phyloP scores from a whole-genome alignment of 2,329 filamentous ascomycete genomes.

The Alternaria hordeiaustralica region DNA sequence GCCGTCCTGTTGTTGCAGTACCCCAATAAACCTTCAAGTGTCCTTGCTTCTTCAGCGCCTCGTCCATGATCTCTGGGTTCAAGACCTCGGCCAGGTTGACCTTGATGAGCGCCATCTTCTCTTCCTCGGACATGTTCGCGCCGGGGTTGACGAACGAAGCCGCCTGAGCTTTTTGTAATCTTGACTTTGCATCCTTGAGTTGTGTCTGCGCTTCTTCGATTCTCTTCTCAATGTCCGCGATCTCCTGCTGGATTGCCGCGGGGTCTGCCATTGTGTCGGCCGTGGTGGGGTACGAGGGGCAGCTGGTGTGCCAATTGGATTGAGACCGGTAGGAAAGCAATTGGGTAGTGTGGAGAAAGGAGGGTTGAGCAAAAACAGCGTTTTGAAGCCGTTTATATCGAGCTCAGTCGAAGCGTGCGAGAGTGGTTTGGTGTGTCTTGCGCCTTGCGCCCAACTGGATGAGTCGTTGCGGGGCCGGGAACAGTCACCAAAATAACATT shows the following conservation, averaged over 20 bases:
- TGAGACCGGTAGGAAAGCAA: not conserved
- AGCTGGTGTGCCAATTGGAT: constrained; percentile 19
- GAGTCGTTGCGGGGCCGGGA: constrained; percentile 22
- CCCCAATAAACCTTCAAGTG: constrained; percentile 87
- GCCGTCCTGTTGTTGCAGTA: constrained; percentile 83
- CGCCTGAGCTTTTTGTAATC: constrained; percentile 33
- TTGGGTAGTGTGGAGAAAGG: not conserved
- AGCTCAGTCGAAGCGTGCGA: constrained; percentile 13
- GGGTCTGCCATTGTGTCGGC: constrained; percentile 41
- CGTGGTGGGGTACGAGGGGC: constrained; percentile 41
- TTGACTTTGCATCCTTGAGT: constrained; percentile 38
- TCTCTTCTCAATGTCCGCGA: constrained; percentile 42
- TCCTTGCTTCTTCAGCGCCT: constrained; percentile 69
- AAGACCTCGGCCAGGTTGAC: constrained; percentile 83
- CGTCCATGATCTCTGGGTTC: constrained; percentile 82
- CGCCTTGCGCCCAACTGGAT: constrained; percentile 23
- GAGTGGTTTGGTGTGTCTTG: constrained; percentile 11
- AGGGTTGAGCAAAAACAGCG: not conserved
- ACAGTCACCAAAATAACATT: constrained; percentile 17
- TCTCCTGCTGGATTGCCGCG: constrained; percentile 40
- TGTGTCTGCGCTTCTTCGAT: constrained; percentile 39
- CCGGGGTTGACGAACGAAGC: constrained; percentile 27
- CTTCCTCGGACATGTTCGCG: constrained; percentile 54
- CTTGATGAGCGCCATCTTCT: constrained; percentile 77
- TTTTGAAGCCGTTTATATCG: not conserved